Conservation (phyloP, 129 eudicot genomes). For the Lactuca sativa region DNA sequence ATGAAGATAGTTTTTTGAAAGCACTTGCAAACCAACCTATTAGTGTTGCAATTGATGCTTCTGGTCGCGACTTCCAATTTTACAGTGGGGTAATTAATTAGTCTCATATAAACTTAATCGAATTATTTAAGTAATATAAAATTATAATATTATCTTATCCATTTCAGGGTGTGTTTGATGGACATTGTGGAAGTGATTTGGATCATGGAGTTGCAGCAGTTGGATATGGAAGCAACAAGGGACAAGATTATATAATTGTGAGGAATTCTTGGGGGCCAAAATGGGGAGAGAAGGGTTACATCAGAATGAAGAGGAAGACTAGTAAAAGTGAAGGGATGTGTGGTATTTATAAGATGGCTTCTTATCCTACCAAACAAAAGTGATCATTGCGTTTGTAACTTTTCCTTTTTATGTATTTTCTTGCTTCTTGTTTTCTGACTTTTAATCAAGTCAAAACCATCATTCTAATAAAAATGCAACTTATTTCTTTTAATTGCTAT, state of each 20-base stretch:
- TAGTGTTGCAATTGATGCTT: constrained; percentile 90
- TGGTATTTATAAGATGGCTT: constrained; percentile 79
- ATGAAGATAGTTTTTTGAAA: constrained; percentile 61
- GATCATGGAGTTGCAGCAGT: constrained; percentile 84
- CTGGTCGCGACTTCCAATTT: constrained; percentile 86
- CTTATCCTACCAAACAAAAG: constrained; percentile 63
- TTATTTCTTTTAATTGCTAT: not conserved
- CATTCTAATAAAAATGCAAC: constrained; percentile 10
- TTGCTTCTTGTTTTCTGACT: constrained; percentile 5
- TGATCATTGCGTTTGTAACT: constrained; percentile 14
- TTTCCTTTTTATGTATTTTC: not conserved
- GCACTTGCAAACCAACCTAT: constrained; percentile 88
- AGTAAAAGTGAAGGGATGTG: constrained; percentile 69
- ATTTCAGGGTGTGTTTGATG: constrained; percentile 69
- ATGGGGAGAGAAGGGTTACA: constrained; percentile 88
- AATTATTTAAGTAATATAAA: not conserved
- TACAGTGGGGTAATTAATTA: constrained; percentile 61
- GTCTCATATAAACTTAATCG: not conserved
- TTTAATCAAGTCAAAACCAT: constrained; percentile 2
- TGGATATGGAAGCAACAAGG: constrained; percentile 63
- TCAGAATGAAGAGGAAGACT: constrained; percentile 71
- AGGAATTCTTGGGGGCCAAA: constrained; percentile 78
- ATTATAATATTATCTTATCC: not conserved
- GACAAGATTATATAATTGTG: constrained; percentile 55
- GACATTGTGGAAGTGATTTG: constrained; percentile 64